These are phyloP conservation scores for Rhodotorula graminis DNA, from an alignment of 768 basidiomycete species.

Conservation along the genomic window DNA sequence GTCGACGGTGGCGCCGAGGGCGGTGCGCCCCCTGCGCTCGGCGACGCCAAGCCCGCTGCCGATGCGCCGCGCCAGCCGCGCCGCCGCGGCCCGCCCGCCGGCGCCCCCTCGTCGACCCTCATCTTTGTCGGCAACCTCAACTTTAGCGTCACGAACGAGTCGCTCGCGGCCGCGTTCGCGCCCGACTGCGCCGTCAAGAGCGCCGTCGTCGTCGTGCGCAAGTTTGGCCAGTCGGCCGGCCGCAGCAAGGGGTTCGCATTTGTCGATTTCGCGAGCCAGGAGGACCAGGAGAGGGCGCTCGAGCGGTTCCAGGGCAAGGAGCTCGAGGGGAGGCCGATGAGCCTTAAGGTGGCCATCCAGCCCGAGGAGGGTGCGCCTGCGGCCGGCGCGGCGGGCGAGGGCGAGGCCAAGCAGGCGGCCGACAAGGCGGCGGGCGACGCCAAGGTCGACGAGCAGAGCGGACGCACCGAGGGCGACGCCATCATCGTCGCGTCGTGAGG, in stretches of 20 bases:
- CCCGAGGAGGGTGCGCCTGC: slow-evolving; percentile 46
- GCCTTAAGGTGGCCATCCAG: slow-evolving; percentile 94
- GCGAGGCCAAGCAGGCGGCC: neutral
- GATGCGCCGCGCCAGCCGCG: slow-evolving; percentile 55
- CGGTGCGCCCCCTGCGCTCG: slow-evolving; percentile 17
- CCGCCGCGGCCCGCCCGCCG: slow-evolving; percentile 65
- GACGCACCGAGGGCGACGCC: slow-evolving; percentile 29
- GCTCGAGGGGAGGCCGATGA: slow-evolving; percentile 74
- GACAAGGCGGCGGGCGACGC: neutral
- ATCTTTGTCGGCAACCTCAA: slow-evolving; percentile 97
- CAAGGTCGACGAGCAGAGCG: neutral
- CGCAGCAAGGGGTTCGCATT: slow-evolving; percentile 97
- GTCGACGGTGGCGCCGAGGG: slow-evolving; percentile 1
- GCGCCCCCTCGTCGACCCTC: slow-evolving; percentile 74
- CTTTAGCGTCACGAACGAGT: slow-evolving; percentile 78
- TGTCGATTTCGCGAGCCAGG: slow-evolving; percentile 85
- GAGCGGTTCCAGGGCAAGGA: slow-evolving; percentile 80
- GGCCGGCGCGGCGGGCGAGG: neutral
- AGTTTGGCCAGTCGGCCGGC: slow-evolving; percentile 68
- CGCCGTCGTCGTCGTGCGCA: slow-evolving; percentile 81
- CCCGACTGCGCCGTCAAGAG: slow-evolving; percentile 74
- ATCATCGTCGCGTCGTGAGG: slow-evolving; percentile 35
- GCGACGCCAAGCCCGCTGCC: slow-evolving; percentile 53
- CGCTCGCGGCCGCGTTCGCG: slow-evolving; percentile 67
- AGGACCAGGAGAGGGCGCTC: slow-evolving; percentile 87